Conservation (phyloP, 805 yeast species). For the Starmera caribaea region DNA sequence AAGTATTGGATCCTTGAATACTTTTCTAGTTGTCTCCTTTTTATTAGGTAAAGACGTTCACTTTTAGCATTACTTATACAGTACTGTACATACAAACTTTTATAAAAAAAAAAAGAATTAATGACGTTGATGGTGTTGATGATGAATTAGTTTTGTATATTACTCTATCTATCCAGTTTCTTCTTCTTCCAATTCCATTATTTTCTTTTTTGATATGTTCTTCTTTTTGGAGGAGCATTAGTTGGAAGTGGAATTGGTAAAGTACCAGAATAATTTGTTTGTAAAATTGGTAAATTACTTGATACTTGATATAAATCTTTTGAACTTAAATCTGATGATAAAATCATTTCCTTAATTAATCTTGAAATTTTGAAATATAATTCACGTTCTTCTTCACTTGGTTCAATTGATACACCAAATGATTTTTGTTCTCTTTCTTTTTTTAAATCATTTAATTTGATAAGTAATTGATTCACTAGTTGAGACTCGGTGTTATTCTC, state of each 20-base stretch:
- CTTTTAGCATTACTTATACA: constrained; percentile 18
- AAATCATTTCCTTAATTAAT: constrained; percentile 34
- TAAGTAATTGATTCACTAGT: constrained; percentile 33
- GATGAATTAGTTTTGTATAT: not conserved
- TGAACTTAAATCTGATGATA: constrained; percentile 21
- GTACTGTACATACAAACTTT: too few species aligned
- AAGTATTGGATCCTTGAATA: constrained; percentile 58
- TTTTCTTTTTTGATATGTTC: not conserved
- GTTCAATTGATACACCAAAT: constrained; percentile 23
- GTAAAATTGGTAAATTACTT: constrained; percentile 53
- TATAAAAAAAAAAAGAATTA: too few species aligned
- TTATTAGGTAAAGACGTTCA: constrained; percentile 42
- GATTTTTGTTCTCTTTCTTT: constrained; percentile 28
- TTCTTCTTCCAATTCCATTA: constrained; percentile 1
- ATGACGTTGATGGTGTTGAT: too few species aligned
- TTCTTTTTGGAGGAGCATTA: not conserved
- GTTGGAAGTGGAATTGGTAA: constrained; percentile 49
- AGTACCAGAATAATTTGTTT: constrained; percentile 67
- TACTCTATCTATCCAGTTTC: constrained; percentile 2
- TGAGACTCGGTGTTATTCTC: constrained; percentile 30
- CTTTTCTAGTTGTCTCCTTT: constrained; percentile 52
- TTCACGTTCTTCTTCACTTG: constrained; percentile 31
- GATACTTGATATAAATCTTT: constrained; percentile 5
- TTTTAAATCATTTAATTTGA: constrained; percentile 42
- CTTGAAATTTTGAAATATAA: constrained; percentile 34